A percentile compares a stretch with the other conserved stretches of the same genome.
Evolutionary conservation across 106 monocot genomes (phyloP).

Genomic region (Gastrodia elata): DNA sequence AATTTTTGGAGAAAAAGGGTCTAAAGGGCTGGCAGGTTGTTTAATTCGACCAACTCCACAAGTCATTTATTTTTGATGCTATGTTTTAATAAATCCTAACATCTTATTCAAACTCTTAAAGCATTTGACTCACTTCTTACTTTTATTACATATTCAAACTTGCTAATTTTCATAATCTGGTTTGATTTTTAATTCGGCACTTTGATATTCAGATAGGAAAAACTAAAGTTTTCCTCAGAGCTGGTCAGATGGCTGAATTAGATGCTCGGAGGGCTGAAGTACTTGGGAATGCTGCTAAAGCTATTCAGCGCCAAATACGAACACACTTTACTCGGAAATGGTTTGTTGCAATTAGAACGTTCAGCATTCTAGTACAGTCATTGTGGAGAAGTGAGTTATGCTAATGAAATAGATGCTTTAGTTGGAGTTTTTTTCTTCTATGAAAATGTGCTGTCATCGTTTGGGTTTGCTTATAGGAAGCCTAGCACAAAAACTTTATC

Average conservation of each 20-base stretch:
- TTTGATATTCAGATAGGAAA: conserved; percentile 74
- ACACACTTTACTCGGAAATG: conserved; percentile 76
- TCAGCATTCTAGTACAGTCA: conserved; percentile 61
- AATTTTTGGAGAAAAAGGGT: conserved; percentile 80
- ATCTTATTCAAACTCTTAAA: too few species aligned
- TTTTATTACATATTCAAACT: too few species aligned
- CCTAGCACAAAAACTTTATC: conserved; percentile 69
- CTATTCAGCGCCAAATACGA: conserved; percentile 77
- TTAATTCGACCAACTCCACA: not conserved
- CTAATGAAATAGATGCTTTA: not conserved
- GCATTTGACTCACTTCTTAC: too few species aligned
- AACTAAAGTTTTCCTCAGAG: conserved; percentile 93
- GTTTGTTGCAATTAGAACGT: conserved; percentile 58
- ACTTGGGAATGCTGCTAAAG: conserved; percentile 76
- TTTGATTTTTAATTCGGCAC: not conserved
- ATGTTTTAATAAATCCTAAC: too few species aligned
- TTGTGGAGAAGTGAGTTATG: conserved; percentile 67
- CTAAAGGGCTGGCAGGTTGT: conserved; percentile 83
- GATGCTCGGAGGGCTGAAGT: conserved; percentile 88
- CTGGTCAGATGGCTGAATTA: conserved; percentile 99
- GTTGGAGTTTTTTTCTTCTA: not conserved
- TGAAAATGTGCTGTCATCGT: conserved; percentile 4
- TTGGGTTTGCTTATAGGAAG: conserved; percentile 46
- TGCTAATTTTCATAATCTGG: not conserved
- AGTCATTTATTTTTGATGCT: not conserved